These are phyloP conservation scores for Sporothrix humicola DNA, from an alignment of 2,329 filamentous ascomycete species.

Conservation along the genomic window DNA sequence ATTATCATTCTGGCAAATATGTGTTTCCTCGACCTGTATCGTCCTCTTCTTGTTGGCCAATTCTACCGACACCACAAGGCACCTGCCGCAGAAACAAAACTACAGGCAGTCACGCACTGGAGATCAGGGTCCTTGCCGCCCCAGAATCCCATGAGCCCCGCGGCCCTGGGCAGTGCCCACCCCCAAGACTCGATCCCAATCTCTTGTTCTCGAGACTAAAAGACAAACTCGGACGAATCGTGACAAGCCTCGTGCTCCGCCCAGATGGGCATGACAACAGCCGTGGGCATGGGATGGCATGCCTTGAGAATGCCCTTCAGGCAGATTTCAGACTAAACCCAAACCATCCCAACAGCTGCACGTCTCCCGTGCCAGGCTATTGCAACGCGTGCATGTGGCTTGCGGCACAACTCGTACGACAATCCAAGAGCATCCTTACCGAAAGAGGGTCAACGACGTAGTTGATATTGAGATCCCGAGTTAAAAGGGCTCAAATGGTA, in stretches of 20 bases:
- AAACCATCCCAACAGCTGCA: neutral
- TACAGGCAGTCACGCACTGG: neutral
- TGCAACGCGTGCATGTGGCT: slow-evolving; percentile 1
- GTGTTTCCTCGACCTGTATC: too few relatives aligned
- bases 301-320: neutral
- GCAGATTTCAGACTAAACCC: slow-evolving; percentile 11
- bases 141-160: neutral
- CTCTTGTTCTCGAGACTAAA: neutral
- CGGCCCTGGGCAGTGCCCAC: neutral
- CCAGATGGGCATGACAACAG: neutral
- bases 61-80: neutral
- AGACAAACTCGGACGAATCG: neutral
- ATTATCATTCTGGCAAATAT: too few relatives aligned
- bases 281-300: neutral
- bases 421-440: neutral
- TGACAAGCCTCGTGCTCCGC: neutral
- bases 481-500: neutral
- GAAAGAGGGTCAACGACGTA: neutral
- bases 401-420: slow-evolving; percentile 13
- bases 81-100: neutral
- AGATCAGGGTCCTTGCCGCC: slow-evolving; percentile 28
- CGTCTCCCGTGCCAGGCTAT: neutral
- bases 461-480: too few relatives aligned
- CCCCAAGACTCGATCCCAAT: neutral
- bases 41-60: too few relatives aligned